Evolutionary conservation across 2,329 filamentous ascomycete genomes (phyloP).

Genomic region (Hirsutella minnesotensis): DNA sequence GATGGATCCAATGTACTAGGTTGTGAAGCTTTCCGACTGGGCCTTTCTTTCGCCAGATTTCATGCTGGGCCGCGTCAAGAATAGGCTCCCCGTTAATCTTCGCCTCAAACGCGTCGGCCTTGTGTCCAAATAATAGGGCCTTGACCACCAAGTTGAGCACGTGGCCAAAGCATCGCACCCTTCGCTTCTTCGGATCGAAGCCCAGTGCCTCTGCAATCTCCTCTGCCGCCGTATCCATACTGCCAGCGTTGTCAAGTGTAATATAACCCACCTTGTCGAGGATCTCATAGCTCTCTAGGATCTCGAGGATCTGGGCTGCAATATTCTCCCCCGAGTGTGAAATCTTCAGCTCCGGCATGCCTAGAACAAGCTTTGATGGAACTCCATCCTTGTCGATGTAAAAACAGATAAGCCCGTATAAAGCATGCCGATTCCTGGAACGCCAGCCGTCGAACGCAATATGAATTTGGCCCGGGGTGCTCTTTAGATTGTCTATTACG

Average conservation of each 20-base stretch:
- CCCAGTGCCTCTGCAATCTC: neutral
- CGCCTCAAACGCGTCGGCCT: too few species aligned
- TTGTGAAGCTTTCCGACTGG: neutral
- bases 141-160: too few species aligned
- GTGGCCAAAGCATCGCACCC: too few species aligned
- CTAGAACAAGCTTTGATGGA: too few species aligned
- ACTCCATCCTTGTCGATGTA: conserved; percentile 4
- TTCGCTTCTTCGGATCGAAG: neutral
- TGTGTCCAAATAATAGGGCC: neutral
- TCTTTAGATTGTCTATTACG: neutral
- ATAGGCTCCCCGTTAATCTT: neutral
- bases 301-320: conserved; percentile 4
- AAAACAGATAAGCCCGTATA: conserved; percentile 8
- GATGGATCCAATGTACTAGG: too few species aligned
- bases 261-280: conserved; percentile 1
- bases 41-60: neutral
- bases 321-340: conserved; percentile 1
- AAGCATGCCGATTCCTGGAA: conserved; percentile 4
- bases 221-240: neutral
- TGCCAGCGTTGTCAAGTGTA: neutral
- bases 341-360: too few species aligned
- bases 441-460: conserved; percentile 8
- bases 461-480: conserved; percentile 3
- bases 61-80: neutral
- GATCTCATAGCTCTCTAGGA: conserved; percentile 2